Evolutionary conservation across 768 basidiomycete genomes (phyloP), one percentile per base, ranked within the genome.

Genomic region (Strobilomyces echinocephalus): DNA sequence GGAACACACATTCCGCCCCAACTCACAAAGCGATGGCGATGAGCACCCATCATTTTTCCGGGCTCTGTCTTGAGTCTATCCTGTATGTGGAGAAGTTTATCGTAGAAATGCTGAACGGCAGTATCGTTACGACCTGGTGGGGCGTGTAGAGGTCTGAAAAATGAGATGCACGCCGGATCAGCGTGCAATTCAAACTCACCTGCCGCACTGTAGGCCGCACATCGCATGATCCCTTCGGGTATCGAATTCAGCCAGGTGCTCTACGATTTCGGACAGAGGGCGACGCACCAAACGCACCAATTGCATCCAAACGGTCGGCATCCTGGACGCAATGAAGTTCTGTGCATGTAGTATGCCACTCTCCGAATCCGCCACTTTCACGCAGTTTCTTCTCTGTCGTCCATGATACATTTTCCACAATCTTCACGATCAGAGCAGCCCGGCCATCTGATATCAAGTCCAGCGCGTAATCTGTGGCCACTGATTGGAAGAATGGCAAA

Each of bases 251-350:
- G 28, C 33, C 16, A 46, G 33, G 21, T 16, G 28, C 18, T 28
- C 21, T 46, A 38, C 21, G 14, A 20, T 8, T 9, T 28, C n/a
- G 15, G 36, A 34, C 18, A 24, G 20, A 24, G 3, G n/a, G 16
- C 30, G 36, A 56, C 67, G 30, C 58, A 87, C 88, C 88, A 55
- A 91, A 84, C n/a, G 83, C 85, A 14, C 88, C 88, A 36, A 91
- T 87, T 9, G 88, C 88, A 64, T 91, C 88, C 30, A 91, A 69
- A 46, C 87, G 75, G 65, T 89, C 88, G 3, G 86, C 86, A 67
- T 91, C 88, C 66, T 89, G 88, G 0, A 89, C 87, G 55, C 83
- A 91, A 64, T 89, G 87, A 30, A 94, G 76, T 65, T 94, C 92
- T 2, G 79, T 57, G 62, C 88, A 92, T 31, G 74, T 70, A 7